Base-by-base conservation (phyloP, 257 asterid genomes). In the Sherardia arvensis region DNA sequence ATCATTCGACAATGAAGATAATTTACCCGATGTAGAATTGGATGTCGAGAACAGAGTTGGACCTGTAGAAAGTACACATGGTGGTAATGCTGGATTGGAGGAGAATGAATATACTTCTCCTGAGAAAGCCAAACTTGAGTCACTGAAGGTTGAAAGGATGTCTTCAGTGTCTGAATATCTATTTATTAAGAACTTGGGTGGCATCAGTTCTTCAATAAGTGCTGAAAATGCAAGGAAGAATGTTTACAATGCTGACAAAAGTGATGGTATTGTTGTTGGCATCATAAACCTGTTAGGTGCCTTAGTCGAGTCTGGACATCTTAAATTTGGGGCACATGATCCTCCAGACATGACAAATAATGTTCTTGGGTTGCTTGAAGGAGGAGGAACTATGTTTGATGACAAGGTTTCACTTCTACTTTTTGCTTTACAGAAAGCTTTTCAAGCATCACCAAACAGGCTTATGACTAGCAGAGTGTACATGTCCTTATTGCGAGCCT, bases 371-470 rank as follows among this genome's bases (percentile, higher is more conserved):
- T 74, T 87, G 83, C 89, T 80, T 64, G 99, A 89, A 75, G 96
- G 91, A 70, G 97, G 99, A 65, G 97, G 97, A 77, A 89, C 96
- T 68, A 92, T 89, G 99, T 92, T 92, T 79, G 97, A 92, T 71
- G 99, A 92, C 82, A 92, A 89, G 85, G 94, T 92, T 73, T 84
- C 99, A 65, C 99, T 92, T 68, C 91, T 92, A 69, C 94, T 92
- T 65, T 92, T 84, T 84, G 95, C 96, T 77, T 80, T 92, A 67
- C 97, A 81, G 74, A 92, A 84, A 80, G 95, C 97, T 70, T 92
- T 92, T 77, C 96, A 89, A 79, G 96, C 99, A 64, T 95, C 94
- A 28, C 99, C 99, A 22, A 90, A 83, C 74, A 88, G 96, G 73
- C 97, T 92, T 69, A 63, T 92, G 97, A 92, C 95, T 17, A 20